Base-by-base conservation (phyloP, 2,329 filamentous ascomycete species). In the Fusarium palustre region DNA sequence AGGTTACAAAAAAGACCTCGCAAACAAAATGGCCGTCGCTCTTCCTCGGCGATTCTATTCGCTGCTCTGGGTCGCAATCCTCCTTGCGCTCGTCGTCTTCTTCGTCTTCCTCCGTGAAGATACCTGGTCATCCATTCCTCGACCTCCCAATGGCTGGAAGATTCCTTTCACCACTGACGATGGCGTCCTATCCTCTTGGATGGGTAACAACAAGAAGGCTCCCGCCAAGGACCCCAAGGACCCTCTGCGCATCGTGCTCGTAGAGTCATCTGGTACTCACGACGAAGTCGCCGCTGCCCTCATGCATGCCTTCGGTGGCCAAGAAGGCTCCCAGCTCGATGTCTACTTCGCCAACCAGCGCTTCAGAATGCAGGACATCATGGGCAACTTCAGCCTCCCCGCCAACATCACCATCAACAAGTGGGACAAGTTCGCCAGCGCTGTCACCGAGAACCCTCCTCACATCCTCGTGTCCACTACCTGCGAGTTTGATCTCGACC, bases 381-480 rank as follows among this genome's bases (percentile, higher is more conserved):
- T 75, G 59, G 55, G 46, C 61, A 72, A 71, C 52, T 76, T 76
- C 56, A 64, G 57, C 18, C 70, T 76, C 33, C 42, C 60, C 31
- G 62, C 74, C 33, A 69, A 68, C 25, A 43, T 72, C 42, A 60
- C 55, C 9, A 18, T 69, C 38, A 55, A 68, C 47, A 60, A 63
- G 24, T 66, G 55, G 54, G 45, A 70, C 41, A 56, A 48, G 49
- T 69, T 76, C 45, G 47, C 55, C n/a, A 49, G 55, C 45, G 59
- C 41, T 13, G 61, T 71, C 43, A 46, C 41, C 5, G 39, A 56
- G 31, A 57, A 56, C 39, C 64, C 66, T 10, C 74, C 74, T 11
- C 66, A 76, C 45, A 54, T 76, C 10, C 55, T 76, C 63, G 69
- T 76, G n/a, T 76, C 74, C 38, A 76, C 72, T 10, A 76, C 74